phyloP scores from a whole-genome alignment of 2,329 filamentous ascomycete species.

The Aspergillus alliaceus region DNA sequence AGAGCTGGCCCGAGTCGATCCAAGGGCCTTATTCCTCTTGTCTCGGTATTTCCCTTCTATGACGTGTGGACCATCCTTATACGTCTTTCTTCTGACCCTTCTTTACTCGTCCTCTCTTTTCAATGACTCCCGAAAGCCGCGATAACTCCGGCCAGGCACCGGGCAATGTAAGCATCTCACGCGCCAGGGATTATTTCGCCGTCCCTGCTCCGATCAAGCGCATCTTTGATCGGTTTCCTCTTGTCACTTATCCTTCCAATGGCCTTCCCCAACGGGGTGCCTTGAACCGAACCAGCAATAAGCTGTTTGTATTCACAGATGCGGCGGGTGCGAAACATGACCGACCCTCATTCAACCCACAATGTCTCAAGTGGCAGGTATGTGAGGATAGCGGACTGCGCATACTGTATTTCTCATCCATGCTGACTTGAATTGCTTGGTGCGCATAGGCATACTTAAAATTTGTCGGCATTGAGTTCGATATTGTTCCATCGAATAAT shows the following conservation, averaged over 20 bases:
- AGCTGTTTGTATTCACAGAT: conserved; percentile 76
- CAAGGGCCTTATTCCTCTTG: neutral
- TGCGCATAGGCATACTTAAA: conserved; percentile 71
- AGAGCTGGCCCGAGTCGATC: neutral
- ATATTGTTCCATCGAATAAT: conserved; percentile 74
- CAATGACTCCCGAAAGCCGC: conserved; percentile 28
- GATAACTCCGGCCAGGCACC: conserved; percentile 25
- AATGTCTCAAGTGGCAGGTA: conserved; percentile 96
- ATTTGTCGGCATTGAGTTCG: conserved; percentile 69
- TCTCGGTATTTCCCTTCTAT: neutral
- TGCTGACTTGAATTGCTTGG: neutral
- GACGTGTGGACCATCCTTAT: neutral
- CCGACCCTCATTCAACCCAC: conserved; percentile 81
- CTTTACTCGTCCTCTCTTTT: neutral
- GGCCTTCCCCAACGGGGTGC: conserved; percentile 66
- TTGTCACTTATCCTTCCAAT: conserved; percentile 73
- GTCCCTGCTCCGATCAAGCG: conserved; percentile 72
- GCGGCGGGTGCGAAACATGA: conserved; percentile 61
- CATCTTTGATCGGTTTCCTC: conserved; percentile 82
- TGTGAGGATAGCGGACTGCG: conserved; percentile 3
- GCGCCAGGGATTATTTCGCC: conserved; percentile 36
- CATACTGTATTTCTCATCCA: neutral
- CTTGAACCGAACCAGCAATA: conserved; percentile 49
- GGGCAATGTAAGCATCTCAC: conserved; percentile 20
- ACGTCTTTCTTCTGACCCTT: neutral